Evolutionary conservation across 2,329 filamentous ascomycete genomes (phyloP), one percentile per base, ranked within the genome.

Genomic region (Cadophora malorum): DNA sequence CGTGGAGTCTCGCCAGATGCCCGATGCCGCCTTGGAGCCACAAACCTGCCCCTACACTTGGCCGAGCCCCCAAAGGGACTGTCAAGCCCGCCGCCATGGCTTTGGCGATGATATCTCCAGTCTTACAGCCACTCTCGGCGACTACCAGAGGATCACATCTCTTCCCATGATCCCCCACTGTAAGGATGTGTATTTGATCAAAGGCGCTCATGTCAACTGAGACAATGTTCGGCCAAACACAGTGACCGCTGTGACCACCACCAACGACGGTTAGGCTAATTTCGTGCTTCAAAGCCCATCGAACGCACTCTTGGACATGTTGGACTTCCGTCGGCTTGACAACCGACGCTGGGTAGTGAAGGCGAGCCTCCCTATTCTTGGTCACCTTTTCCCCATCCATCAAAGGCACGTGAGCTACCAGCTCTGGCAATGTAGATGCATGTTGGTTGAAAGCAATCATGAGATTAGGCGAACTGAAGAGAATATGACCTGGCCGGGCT

Each of bases 21-120:
- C 88, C 87, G 60, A 90, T 87, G 63, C 88, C 88, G 50, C 88
- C 88, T 79, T 90, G 87, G 58, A 91, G 79, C 86, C 86, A 90
- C 16, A 88, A 71, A 0, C 88, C 88, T 0, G 86, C 83, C 2
- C 88, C 88, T 31, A 90, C 86, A 70, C 87, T 90, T 70, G 88
- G 88, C 6, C 88, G 85, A 31, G 86, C 75, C 2, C 88, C 88
- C 3, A 90, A 75, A 0, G 88, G 87, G 1, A 90, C 83, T 65
- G 84, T 85, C 64, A 90, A 0, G 1, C 83, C 85, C 0, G 70
- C 79, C 1, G 67, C 77, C 80, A 84, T 83, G 61, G 70, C 58
- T 64, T 67, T 67, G 55, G 41, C 53, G 70, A 90, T 72, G 68
- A 90, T 84, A 60, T 88, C 83, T 0, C 80, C 85, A 0, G 83